These are phyloP conservation scores for Elsinoe batatas DNA, from an alignment of 2,329 filamentous ascomycete genomes.

Conservation along the genomic window DNA sequence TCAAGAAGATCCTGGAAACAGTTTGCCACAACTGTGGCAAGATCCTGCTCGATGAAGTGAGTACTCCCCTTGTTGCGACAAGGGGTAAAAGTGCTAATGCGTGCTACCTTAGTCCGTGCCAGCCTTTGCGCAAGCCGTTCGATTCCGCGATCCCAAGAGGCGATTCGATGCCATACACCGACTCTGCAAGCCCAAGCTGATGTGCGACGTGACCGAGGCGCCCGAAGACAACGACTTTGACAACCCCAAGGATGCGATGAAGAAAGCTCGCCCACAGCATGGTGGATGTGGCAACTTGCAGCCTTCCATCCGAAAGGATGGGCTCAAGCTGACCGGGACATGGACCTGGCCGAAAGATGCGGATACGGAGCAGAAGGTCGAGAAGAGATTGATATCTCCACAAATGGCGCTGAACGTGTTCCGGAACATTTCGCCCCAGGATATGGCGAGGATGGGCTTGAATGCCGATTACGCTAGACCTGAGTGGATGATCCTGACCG, in stretches of 20 bases:
- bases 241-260: slow-evolving; percentile 44
- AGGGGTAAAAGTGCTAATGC: slow-evolving; percentile 14
- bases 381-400: slow-evolving; percentile 74
- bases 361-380: slow-evolving; percentile 64
- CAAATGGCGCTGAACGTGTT: slow-evolving; percentile 80
- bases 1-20: slow-evolving; percentile 97
- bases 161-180: slow-evolving; percentile 90
- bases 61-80: slow-evolving; percentile 50
- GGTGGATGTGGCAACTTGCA: slow-evolving; percentile 90
- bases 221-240: slow-evolving; percentile 60
- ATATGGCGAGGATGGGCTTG: slow-evolving; percentile 77
- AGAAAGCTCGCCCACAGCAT: slow-evolving; percentile 46
- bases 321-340: slow-evolving; percentile 68
- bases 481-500: slow-evolving; percentile 96
- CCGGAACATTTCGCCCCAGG: slow-evolving; percentile 69
- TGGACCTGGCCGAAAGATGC: slow-evolving; percentile 63
- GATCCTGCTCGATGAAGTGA: slow-evolving; percentile 95
- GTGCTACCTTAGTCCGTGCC: slow-evolving; percentile 58
- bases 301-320: slow-evolving; percentile 78
- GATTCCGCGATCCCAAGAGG: slow-evolving; percentile 81
- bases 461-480: slow-evolving; percentile 92
- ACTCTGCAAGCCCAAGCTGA: slow-evolving; percentile 77
- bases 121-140: slow-evolving; percentile 71
- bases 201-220: slow-evolving; percentile 70
- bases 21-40: slow-evolving; percentile 99